Conservation (phyloP, 169 alveolate species). For the Eimeria acervulina region DNA sequence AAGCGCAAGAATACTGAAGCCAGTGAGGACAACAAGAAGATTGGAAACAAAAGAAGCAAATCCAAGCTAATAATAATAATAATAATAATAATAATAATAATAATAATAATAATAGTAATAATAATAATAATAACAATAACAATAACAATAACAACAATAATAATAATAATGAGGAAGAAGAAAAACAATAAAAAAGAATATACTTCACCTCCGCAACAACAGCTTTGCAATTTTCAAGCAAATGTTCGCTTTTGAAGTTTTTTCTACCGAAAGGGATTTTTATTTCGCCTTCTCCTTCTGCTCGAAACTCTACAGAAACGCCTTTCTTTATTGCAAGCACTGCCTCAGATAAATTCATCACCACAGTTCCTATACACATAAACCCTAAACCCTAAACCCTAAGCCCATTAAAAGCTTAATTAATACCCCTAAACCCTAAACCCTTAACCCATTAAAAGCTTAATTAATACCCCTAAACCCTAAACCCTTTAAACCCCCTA, state of each 20-base stretch:
- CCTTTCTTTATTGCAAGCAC: constrained; percentile 84
- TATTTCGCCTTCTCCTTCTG: constrained; percentile 86
- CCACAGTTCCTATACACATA: constrained; percentile 74
- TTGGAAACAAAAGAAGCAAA: background rate
- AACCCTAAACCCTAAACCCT: background rate
- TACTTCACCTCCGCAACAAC: constrained; percentile 80
- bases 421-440: too few species aligned
- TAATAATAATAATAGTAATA: too few species aligned
- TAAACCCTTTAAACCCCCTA: too few species aligned
- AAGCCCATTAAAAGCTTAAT: too few species aligned
- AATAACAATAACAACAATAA: too few species aligned
- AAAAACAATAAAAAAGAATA: background rate
- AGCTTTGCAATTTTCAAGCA: constrained; percentile 78
- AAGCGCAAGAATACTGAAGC: background rate
- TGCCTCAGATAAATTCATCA: constrained; percentile 78
- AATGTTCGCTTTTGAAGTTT: constrained; percentile 43
- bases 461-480: too few species aligned
- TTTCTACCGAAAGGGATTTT: constrained; percentile 51
- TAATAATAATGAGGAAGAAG: background rate
- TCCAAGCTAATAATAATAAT: too few species aligned
- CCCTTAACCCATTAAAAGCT: too few species aligned
- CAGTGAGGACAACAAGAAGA: background rate
- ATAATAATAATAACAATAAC: too few species aligned
- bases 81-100: too few species aligned
- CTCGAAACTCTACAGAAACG: constrained; percentile 85